phyloP scores from a whole-genome alignment of 805 yeast species.

The Clavispora vitiphila region DNA sequence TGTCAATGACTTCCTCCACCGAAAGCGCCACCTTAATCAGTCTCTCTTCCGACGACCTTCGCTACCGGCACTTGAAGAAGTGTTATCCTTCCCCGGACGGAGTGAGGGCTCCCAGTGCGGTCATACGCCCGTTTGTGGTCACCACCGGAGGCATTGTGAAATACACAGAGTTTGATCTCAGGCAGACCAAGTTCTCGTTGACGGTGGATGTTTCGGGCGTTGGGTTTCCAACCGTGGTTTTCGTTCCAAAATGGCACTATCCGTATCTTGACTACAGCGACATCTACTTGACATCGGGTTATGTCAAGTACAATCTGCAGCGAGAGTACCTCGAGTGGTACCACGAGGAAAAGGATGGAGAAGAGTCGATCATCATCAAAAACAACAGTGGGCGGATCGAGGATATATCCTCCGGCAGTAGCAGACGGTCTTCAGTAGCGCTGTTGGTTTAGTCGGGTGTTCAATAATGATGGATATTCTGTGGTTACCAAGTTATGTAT shows the following conservation, averaged over 20 bases:
- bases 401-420: conserved; percentile 5
- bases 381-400: conserved; percentile 35
- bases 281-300: conserved; percentile 53
- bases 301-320: conserved; percentile 45
- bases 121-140: conserved; percentile 71
- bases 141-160: conserved; percentile 56
- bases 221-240: conserved; percentile 51
- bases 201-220: conserved; percentile 10
- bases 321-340: conserved; percentile 67
- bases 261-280: conserved; percentile 42
- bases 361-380: conserved; percentile 32
- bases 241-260: conserved; percentile 70
- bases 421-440: not conserved
- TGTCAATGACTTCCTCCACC: not conserved
- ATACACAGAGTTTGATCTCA: conserved; percentile 56
- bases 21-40: conserved; percentile 11
- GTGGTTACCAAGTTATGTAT: too few species aligned
- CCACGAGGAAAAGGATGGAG: conserved; percentile 31
- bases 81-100: conserved; percentile 52
- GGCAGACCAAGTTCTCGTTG: conserved; percentile 42
- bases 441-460: not conserved
- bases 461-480: too few species aligned
- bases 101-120: conserved; percentile 68
- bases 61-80: conserved; percentile 23
- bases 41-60: conserved; percentile 9